Evolutionary conservation across 1,284 basidiomycete genomes (phyloP), one percentile per base, ranked within the genome.

Genomic region (Cutaneotrichosporon sp.): DNA sequence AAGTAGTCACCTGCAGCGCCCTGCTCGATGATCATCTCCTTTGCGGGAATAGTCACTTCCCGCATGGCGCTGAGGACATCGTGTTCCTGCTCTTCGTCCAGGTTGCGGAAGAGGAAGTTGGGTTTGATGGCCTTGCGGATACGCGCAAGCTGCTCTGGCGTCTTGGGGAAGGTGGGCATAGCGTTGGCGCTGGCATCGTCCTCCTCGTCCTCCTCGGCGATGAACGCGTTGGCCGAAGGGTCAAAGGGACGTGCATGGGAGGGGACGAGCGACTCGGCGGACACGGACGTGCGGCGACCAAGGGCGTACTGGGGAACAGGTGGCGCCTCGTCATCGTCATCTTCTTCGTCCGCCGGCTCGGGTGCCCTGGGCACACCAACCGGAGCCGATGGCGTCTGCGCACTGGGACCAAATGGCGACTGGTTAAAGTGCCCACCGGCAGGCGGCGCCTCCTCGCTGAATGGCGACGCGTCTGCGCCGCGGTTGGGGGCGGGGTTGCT

Each of bases 1-100:
- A 97, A 98, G 77, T 86, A 96, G 68, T 97, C 93, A 47, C 94
- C 94, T 36, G 90, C 88, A 61, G 93, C 94, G 43, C 96, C 94
- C 76, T 99, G 94, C 57, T 89, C 84, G 65, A 99, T 97, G 56
- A 99, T 87, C 26, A 90, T 84, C 56, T 90, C 85, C 58, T 86
- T 84, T 51, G 83, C 77, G 17, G 76, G 76, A 13, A 91, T 84
- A 14, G 77, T 80, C 54, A 85, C 81, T 76, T 99, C 96, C 72
- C 88, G 88, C 93, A 99, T 97, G 18, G 94, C 96, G 56, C 87
- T 87, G 21, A 98, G 78, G 15, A 96, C 93, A 43, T 92, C 91
- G 3, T 82, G 83, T 76, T 90, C 87, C 75, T 98, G 94, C 68
- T 97, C 94, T 66, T 93, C 89, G 64, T 97, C 93, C 14, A 99